Conservation (phyloP, 2,329 filamentous ascomycete genomes). For the Rutstroemia sydowiana region DNA sequence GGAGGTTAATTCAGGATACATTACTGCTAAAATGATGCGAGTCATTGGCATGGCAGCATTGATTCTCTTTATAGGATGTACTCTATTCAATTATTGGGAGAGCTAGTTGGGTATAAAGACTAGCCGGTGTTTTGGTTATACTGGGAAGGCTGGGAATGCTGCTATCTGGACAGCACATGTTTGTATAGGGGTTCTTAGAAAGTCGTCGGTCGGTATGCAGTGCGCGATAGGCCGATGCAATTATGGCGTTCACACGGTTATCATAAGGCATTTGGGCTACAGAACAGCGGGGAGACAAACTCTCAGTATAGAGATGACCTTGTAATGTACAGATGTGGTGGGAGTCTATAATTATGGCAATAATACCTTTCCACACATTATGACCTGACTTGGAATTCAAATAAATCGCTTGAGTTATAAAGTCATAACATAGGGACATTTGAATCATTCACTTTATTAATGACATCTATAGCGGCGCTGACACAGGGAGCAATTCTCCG, state of each 20-base stretch:
- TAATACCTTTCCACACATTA: no score
- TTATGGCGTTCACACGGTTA: constrained; percentile 11
- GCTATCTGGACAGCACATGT: background rate
- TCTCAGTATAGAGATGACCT: background rate
- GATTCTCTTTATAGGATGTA: constrained; percentile 14
- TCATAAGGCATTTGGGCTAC: constrained; percentile 11
- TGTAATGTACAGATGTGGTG: constrained; percentile 2
- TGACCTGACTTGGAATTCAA: no score
- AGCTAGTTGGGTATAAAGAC: background rate
- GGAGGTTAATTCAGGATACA: background rate
- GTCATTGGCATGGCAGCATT: constrained; percentile 12
- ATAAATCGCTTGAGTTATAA: no score
- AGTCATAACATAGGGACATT: no score
- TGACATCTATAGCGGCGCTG: no score
- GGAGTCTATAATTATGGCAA: background rate
- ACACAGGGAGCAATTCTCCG: no score
- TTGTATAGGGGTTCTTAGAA: constrained; percentile 8
- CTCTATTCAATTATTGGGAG: background rate
- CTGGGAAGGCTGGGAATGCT: background rate
- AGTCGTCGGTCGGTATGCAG: constrained; percentile 24
- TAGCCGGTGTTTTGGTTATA: constrained; percentile 2
- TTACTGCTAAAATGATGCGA: constrained; percentile 9
- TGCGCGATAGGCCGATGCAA: constrained; percentile 18
- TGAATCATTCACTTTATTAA: background rate
- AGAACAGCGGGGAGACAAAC: background rate